Conservation (phyloP, 2,329 filamentous ascomycete genomes). For the Zelopaecilomyces penicillatus region DNA sequence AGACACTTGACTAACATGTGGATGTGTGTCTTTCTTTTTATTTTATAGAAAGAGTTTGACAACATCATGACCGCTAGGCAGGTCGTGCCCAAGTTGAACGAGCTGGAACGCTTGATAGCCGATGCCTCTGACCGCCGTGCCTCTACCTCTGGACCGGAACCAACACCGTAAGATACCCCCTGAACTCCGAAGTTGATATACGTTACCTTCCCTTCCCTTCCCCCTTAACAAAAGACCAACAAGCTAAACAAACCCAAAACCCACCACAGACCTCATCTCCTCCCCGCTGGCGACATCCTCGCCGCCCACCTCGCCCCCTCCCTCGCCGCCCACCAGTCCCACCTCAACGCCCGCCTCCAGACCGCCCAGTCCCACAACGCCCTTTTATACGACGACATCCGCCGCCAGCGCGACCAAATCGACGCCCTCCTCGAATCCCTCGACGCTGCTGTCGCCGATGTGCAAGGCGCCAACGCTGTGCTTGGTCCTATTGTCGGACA, state of each 20-base stretch:
- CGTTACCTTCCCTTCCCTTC: background rate
- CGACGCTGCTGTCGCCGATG: conserved; percentile 45
- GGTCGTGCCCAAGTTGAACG: conserved; percentile 50
- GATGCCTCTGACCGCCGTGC: conserved; percentile 34
- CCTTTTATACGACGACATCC: conserved; percentile 41
- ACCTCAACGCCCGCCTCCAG: conserved; percentile 49
- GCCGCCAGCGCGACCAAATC: conserved; percentile 47
- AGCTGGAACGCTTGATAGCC: conserved; percentile 46
- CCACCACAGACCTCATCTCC: conserved; percentile 41
- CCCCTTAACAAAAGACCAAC: background rate
- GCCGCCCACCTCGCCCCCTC: conserved; percentile 47
- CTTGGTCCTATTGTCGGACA: conserved; percentile 39
- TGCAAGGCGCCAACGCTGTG: conserved; percentile 43
- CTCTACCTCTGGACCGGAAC: conserved; percentile 19
- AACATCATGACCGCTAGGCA: conserved; percentile 41
- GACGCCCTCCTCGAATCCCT: conserved; percentile 40
- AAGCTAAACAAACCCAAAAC: background rate
- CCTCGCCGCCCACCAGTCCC: conserved; percentile 43
- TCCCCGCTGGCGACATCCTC: conserved; percentile 44
- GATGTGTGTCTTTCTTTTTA: background rate
- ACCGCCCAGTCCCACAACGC: conserved; percentile 51
- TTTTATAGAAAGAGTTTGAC: conserved; percentile 45
- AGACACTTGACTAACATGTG: conserved; percentile 6
- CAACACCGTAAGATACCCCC: conserved; percentile 35
- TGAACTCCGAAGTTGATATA: background rate